A percentile compares a stretch with the other conserved stretches of the same genome.
Evolutionary conservation across 2,329 filamentous ascomycete species (phyloP).

Genomic region (Scedosporium apiospermum): DNA sequence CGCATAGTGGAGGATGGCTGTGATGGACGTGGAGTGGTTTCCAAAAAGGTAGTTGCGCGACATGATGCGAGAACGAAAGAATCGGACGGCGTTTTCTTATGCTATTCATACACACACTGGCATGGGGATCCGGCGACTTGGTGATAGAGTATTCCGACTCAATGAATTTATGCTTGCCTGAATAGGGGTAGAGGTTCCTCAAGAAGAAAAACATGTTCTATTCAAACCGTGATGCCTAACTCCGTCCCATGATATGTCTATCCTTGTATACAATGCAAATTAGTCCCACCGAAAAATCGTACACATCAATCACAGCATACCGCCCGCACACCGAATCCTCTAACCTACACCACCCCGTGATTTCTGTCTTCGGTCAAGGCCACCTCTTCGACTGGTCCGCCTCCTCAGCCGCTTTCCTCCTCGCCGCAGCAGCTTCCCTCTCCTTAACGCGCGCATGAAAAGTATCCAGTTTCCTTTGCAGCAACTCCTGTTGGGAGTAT

Average conservation of each 20-base stretch:
- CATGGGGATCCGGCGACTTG: background rate
- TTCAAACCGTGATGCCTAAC: background rate
- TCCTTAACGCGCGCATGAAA: slow-evolving; percentile 29
- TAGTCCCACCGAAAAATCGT: background rate
- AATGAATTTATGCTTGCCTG: background rate
- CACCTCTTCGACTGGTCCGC: background rate
- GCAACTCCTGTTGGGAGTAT: slow-evolving; percentile 24
- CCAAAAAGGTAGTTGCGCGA: too few relatives aligned
- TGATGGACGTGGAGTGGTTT: too few relatives aligned
- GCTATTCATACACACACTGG: background rate
- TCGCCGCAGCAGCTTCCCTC: slow-evolving; percentile 20
- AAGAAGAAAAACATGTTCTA: too few relatives aligned
- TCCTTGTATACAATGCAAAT: too few relatives aligned
- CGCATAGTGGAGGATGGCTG: slow-evolving; percentile 15
- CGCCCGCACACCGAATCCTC: background rate
- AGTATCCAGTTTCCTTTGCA: slow-evolving; percentile 32
- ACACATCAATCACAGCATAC: background rate
- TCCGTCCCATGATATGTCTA: background rate
- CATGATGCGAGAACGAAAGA: background rate
- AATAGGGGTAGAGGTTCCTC: background rate
- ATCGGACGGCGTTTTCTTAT: background rate
- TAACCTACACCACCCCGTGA: background rate
- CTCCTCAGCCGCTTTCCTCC: slow-evolving; percentile 14
- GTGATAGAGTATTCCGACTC: background rate
- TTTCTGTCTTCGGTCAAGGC: background rate